Base-by-base conservation (phyloP, 139 green algal genomes). In the Chloropicon primus region DNA sequence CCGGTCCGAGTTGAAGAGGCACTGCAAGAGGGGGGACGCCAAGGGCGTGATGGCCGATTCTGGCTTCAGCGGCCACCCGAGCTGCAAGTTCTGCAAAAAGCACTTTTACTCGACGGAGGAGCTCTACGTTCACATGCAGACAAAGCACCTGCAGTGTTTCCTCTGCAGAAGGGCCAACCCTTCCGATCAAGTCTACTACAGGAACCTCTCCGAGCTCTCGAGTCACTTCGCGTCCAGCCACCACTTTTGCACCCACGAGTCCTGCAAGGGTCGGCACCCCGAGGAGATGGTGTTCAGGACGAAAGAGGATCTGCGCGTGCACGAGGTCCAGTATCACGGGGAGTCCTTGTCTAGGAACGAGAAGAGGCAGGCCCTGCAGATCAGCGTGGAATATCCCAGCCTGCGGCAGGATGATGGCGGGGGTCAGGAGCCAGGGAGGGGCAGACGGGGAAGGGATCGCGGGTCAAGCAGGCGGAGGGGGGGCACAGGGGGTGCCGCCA, bases 91-190 rank as follows among this genome's bases (percentile, higher is more conserved):
- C 76, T 87, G 85, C 81, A 80, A 79, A 27, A 77, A 87, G 72
- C 86, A 86, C n/a, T 96, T 94, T 81, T 97, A 94, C 75, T 90
- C 90, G 72, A 86, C 92, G 21, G 90, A 87, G 75, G 94, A 97
- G 83, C 81, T 97, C 21, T 98, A 92, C 86, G 75, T 80, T 26
- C 94, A 98, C 87, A 98, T 98, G 94, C 88, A 93, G 80, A 27
- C 77, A 21, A 72, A 71, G 22, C 94, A 98, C 82, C 91, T 96
- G 84, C 84, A 93, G 75, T 97, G 92, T 85, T 94, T 96, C 80
- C 80, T 97, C 21, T 97, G 91, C 87, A 73, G 17, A 17, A 85
- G 81, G 5, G 78, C 75, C 22, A 72, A 81, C 2, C 94, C 94
- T 1, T 71, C 88, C 54, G 85, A 88, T 53, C 93, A 94, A 76